phyloP scores from a whole-genome alignment of 2,329 filamentous ascomycete species.

The Endothia cerciana region DNA sequence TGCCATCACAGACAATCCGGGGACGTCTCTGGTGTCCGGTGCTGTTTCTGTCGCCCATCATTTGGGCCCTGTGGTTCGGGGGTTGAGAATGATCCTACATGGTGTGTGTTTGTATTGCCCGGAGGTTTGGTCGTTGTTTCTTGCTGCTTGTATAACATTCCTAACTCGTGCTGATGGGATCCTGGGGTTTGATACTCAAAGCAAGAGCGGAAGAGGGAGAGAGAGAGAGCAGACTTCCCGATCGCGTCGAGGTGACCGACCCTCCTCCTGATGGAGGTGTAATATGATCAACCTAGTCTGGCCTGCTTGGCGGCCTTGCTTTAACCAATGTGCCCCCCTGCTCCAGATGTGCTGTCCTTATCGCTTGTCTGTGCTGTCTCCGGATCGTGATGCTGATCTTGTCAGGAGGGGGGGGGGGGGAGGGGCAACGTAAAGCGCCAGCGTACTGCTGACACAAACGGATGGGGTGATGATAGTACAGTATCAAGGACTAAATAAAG shows the following conservation, averaged over 20 bases:
- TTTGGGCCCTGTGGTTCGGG: neutral
- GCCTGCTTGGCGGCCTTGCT: neutral
- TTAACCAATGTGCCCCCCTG: neutral
- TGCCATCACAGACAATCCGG: neutral
- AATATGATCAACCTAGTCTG: neutral
- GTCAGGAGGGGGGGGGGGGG: no score
- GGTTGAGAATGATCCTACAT: neutral
- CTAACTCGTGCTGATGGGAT: neutral
- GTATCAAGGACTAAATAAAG: no score
- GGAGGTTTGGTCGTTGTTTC: neutral
- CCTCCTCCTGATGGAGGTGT: no score
- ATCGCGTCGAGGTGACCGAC: neutral
- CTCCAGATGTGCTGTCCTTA: neutral
- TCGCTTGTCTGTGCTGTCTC: neutral
- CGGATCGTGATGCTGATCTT: no score
- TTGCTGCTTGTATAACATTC: neutral
- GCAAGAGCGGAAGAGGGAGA: neutral
- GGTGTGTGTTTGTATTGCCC: neutral
- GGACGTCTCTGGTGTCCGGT: neutral
- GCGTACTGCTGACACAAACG: no score
- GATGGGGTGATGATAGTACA: no score
- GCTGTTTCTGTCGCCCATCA: neutral
- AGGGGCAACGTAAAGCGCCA: no score
- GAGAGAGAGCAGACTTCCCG: neutral
- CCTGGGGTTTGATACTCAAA: neutral